These are phyloP conservation scores for Tephrocybe sp. DNA, from an alignment of 768 basidiomycete genomes.

Conservation along the genomic window DNA sequence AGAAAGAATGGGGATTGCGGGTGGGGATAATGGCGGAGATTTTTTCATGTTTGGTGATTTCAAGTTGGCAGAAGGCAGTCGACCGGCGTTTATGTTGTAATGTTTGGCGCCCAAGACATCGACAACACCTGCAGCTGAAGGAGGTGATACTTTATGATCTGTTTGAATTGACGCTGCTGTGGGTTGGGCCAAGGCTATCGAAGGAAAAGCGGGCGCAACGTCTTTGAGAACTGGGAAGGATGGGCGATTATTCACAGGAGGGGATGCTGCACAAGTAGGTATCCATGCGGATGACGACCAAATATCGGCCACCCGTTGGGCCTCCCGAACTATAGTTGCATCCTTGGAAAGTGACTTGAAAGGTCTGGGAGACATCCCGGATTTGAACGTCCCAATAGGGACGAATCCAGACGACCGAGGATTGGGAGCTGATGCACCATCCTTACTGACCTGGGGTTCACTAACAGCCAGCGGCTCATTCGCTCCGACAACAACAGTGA, in stretches of 20 bases:
- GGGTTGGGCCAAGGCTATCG: slow-evolving; percentile 21
- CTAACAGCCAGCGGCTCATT: not conserved
- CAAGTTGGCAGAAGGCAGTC: slow-evolving; percentile 10
- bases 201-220: slow-evolving; percentile 20
- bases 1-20: slow-evolving; percentile 30
- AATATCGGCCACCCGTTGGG: slow-evolving; percentile 36
- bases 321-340: slow-evolving; percentile 35
- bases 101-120: slow-evolving; percentile 15
- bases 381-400: slow-evolving; percentile 56
- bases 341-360: slow-evolving; percentile 21
- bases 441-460: slow-evolving; percentile 1
- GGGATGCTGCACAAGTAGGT: not conserved
- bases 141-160: slow-evolving; percentile 36
- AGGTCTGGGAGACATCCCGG: slow-evolving; percentile 32
- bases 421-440: slow-evolving; percentile 48
- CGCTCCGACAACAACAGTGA: slow-evolving; percentile 2
- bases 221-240: slow-evolving; percentile 3
- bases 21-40: slow-evolving; percentile 21
- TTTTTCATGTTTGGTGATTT: slow-evolving; percentile 15
- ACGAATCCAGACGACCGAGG: slow-evolving; percentile 79
- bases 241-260: not conserved
- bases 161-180: slow-evolving; percentile 33
- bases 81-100: slow-evolving; percentile 20
- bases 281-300: slow-evolving; percentile 28
- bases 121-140: slow-evolving; percentile 17